Evolutionary conservation across 768 basidiomycete species (phyloP).

Genomic region (Tricholoma matsutake): DNA sequence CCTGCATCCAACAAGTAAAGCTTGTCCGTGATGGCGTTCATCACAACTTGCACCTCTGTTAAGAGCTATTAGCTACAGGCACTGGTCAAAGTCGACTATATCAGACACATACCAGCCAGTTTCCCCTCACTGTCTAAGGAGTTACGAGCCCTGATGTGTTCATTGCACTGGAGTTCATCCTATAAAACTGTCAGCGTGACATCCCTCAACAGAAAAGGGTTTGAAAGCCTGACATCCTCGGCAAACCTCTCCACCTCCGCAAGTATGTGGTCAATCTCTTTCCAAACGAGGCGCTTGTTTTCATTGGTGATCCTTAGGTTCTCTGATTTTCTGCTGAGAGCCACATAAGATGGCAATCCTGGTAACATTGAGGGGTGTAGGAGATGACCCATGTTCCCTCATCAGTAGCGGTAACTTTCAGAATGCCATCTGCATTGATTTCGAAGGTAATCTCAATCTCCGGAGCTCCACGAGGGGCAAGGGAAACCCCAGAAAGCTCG

Average conservation of each 20-base stretch:
- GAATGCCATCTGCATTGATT: slow-evolving; percentile 81
- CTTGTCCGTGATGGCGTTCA: no score
- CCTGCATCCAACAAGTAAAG: no score
- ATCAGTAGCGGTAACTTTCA: slow-evolving; percentile 79
- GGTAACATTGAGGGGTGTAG: slow-evolving; percentile 17
- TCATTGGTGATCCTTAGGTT: slow-evolving; percentile 79
- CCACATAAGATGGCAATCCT: not conserved
- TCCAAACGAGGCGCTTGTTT: slow-evolving; percentile 53
- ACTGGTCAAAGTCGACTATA: no score
- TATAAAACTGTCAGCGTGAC: no score
- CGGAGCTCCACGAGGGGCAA: slow-evolving; percentile 85
- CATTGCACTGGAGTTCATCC: no score
- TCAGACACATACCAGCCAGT: no score
- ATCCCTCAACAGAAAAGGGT: no score
- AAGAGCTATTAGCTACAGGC: no score
- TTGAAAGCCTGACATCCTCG: slow-evolving; percentile 16
- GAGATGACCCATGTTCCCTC: slow-evolving; percentile 76
- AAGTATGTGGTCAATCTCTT: slow-evolving; percentile 57
- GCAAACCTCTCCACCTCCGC: slow-evolving; percentile 46
- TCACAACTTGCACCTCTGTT: no score
- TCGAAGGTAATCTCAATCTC: slow-evolving; percentile 92
- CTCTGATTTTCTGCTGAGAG: slow-evolving; percentile 67
- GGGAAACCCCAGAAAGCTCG: slow-evolving; percentile 86
- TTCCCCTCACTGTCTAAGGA: no score
- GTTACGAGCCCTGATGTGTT: no score